Evolutionary conservation across 768 basidiomycete genomes (phyloP), one percentile per base, ranked within the genome.

Genomic region (Mycena polygramma): DNA sequence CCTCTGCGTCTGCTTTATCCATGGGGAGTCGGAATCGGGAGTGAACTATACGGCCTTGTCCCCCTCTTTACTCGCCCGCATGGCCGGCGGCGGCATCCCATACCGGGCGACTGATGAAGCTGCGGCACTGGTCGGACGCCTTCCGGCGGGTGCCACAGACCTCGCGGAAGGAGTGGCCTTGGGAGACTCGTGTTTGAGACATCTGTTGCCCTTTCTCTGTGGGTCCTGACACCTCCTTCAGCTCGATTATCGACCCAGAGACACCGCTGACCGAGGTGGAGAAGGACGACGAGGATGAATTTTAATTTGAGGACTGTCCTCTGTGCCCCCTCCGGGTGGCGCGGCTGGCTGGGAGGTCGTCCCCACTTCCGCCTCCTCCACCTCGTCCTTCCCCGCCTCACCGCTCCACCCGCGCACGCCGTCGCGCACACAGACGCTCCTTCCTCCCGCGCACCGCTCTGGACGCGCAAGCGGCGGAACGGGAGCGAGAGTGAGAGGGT

Each of bases 181-280:
- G 72, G 72, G 72, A 73, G 53, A 67, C 72, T 14, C 68, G 72
- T 14, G 66, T 73, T 43, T 68, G 72, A 69, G 22, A 64, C 55
- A 15, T 54, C 61, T 0, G 24, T 24, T 7, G 9, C 64, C n/a
- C 57, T 68, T n/a, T n/a, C n/a, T 17, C 57, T 63, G 20, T 35
- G 65, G n/a, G 35, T 57, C 19, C 52, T 17, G 26, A 68, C 67
- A 0, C 54, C 64, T 59, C 43, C 8, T 64, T 58, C 57, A 73
- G 72, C 35, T 39, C 68, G 2, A 41, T n/a, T n/a, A n/a, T 63
- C 20, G 68, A 73, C 14, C 68, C 72, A 10, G 60, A 70, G 48
- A 70, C 72, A 14, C 72, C 72, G 45, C 57, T 73, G 39, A 70
- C 68, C 20, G 72, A 70, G 54, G 54, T 51, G 19, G 72, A 73